Evolutionary conservation across 1,284 basidiomycete species (phyloP), one percentile per base, ranked within the genome.

Genomic region (Sanghuangporus weigelae): DNA sequence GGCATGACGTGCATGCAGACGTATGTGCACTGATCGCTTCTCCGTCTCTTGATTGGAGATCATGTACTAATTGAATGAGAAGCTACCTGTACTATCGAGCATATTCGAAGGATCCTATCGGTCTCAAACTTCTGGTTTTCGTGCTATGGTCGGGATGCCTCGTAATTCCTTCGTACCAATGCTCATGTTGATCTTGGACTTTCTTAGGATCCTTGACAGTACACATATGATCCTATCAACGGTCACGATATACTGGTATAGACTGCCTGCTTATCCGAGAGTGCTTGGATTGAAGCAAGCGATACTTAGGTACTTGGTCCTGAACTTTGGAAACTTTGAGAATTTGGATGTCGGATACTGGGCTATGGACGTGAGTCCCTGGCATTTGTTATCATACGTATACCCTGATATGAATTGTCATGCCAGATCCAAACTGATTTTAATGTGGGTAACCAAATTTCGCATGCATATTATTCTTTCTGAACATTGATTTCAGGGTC

Each of bases 401-500:
- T 39, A 8, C 35, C 3, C 39, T 51, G 31, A 44, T 39, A 31
- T 26, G 12, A 23, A 35, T n/a, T 57, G 16, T 23, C n/a, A 35
- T 42, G 40, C 12, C 35, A 73, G 71, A 50, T 73, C 6, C 71
- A 72, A 68, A 71, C 72, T 48, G 73, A 73, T 57, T 71, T 68
- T 61, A 74, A 73, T 51, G 73, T n/a, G n/a, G n/a, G n/a, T n/a
- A n/a, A n/a, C n/a, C n/a, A n/a, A n/a, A n/a, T n/a, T 4, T n/a
- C 5, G 1, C 39, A 7, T 7, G 2, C n/a, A 16, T 46, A 5
- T 3, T n/a, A n/a, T 46, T 55, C 8, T 14, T 2, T 57, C 54
- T 38, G n/a, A 39, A 39, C 36, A 53, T 53, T 40, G 6, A 12
- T 46, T 58, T 1, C 60, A 67, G 59, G 66, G 67, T 40, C 56